Evolutionary conservation across 1,284 basidiomycete genomes (phyloP).

Genomic region (Pseudozyma pruni): DNA sequence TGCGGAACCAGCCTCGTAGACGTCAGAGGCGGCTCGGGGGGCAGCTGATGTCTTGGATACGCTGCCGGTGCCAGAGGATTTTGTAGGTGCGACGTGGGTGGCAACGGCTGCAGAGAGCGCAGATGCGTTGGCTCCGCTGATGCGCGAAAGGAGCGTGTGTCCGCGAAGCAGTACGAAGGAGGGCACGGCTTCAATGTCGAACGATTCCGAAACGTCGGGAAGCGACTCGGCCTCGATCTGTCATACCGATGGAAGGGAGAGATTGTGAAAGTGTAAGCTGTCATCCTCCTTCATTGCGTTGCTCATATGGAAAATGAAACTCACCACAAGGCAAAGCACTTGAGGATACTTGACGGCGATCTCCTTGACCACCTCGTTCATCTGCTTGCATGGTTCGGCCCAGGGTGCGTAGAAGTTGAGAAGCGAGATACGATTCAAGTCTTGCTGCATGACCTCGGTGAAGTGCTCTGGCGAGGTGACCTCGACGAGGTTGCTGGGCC

Average conservation of each 20-base stretch:
- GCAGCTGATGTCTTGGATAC: conserved; percentile 54
- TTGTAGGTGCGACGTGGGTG: conserved; percentile 69
- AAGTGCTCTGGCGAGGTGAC: conserved; percentile 66
- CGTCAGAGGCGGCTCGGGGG: conserved; percentile 53
- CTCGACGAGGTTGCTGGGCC: conserved; percentile 53
- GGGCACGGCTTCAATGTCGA: conserved; percentile 91
- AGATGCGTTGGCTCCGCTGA: conserved; percentile 83
- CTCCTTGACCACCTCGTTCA: conserved; percentile 64
- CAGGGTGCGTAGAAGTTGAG: conserved; percentile 68
- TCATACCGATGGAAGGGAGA: neutral
- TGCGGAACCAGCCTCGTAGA: conserved; percentile 40
- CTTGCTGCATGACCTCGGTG: conserved; percentile 57
- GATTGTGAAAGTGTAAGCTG: too few relatives aligned
- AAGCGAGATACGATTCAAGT: conserved; percentile 62
- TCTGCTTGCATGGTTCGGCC: conserved; percentile 67
- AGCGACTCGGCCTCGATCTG: conserved; percentile 91
- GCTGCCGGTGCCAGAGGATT: conserved; percentile 61
- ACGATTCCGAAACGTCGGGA: conserved; percentile 89
- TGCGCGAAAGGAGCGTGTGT: conserved; percentile 83
- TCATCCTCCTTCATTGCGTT: too few relatives aligned
- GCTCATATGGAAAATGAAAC: too few relatives aligned
- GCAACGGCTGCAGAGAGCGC: conserved; percentile 76
- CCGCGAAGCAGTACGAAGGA: conserved; percentile 86
- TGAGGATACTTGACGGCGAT: conserved; percentile 78
- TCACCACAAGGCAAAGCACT: conserved; percentile 79